phyloP scores from a whole-genome alignment of 148 eudicot genomes.

The Arbutus unedo region DNA sequence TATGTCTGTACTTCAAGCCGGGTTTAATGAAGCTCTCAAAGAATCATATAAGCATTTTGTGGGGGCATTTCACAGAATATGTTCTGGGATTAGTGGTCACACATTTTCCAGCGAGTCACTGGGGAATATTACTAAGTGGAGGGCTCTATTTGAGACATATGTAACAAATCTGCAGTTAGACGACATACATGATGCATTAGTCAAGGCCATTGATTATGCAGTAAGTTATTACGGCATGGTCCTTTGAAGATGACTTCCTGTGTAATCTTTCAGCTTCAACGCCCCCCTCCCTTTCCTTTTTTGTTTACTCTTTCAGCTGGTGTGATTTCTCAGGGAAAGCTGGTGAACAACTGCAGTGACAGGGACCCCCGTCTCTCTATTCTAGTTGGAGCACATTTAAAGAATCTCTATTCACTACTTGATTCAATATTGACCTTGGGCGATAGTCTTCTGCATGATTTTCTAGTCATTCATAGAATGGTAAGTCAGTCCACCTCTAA shows the following conservation, averaged over 20 bases:
- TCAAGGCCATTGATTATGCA: constrained; percentile 38
- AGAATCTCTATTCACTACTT: constrained; percentile 44
- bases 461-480: constrained; percentile 59
- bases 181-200: constrained; percentile 42
- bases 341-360: constrained; percentile 29
- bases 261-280: not conserved
- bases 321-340: constrained; percentile 47
- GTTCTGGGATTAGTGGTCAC: constrained; percentile 29
- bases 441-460: constrained; percentile 67
- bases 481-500: constrained; percentile 37
- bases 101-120: constrained; percentile 30
- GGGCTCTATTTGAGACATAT: constrained; percentile 48
- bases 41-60: constrained; percentile 33
- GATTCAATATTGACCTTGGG: constrained; percentile 49
- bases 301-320: constrained; percentile 11
- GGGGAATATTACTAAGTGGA: constrained; percentile 57
- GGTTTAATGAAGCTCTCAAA: constrained; percentile 36
- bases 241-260: not conserved
- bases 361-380: constrained; percentile 25
- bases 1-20: constrained; percentile 28
- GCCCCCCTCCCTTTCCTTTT: not conserved
- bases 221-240: constrained; percentile 44
- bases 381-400: constrained; percentile 34
- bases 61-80: constrained; percentile 39
- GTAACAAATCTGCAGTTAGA: constrained; percentile 50